These are phyloP conservation scores for Brassica incana DNA, from an alignment of 345 rosid species.

Conservation along the genomic window DNA sequence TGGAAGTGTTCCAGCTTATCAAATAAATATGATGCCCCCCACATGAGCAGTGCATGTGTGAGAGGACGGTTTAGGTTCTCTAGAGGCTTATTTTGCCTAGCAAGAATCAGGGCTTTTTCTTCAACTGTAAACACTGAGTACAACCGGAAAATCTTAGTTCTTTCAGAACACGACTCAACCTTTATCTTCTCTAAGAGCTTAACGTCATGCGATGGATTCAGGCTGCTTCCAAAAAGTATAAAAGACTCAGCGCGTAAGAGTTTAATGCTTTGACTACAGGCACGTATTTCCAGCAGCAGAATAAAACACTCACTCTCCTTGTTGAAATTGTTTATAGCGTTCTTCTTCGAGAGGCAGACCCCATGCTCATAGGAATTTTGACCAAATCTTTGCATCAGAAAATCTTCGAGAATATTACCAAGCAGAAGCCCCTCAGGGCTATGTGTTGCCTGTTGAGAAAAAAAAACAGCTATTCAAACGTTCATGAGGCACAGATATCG, in stretches of 20 bases:
- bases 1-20: conserved; percentile 68
- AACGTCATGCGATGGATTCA: conserved; percentile 71
- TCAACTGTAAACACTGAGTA: conserved; percentile 75
- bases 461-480: conserved; percentile 18
- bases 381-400: conserved; percentile 74
- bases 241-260: conserved; percentile 68
- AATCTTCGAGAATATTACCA: conserved; percentile 89
- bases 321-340: conserved; percentile 69
- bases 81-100: conserved; percentile 56
- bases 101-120: conserved; percentile 70
- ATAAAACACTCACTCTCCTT: conserved; percentile 67
- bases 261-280: conserved; percentile 68
- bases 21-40: conserved; percentile 77
- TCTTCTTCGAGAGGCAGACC: conserved; percentile 50
- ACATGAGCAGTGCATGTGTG: conserved; percentile 69
- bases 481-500: not conserved
- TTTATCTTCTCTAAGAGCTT: conserved; percentile 70
- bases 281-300: conserved; percentile 80
- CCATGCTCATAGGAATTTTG: conserved; percentile 73
- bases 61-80: conserved; percentile 48
- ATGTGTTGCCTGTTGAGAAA: conserved; percentile 52
- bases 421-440: conserved; percentile 52
- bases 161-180: conserved; percentile 56
- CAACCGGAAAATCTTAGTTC: conserved; percentile 71
- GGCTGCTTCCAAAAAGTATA: conserved; percentile 76